Conservation (phyloP, 2,329 filamentous ascomycete species). For the Dactylellina parvicollis region DNA sequence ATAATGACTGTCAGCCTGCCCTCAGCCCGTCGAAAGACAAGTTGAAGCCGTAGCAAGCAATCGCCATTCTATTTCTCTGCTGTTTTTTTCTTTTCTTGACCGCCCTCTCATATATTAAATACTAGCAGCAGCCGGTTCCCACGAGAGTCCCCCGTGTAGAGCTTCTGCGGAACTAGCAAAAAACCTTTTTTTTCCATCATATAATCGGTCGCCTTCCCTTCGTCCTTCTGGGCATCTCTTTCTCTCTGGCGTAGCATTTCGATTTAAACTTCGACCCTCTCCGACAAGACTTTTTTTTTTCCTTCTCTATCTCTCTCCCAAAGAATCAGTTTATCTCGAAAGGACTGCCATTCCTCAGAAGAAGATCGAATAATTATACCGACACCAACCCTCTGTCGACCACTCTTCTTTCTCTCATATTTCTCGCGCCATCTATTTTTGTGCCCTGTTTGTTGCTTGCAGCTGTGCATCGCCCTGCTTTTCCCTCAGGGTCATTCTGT, state of each 20-base stretch:
- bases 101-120: background rate
- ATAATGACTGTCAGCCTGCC: conserved; percentile 50
- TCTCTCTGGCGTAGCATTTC: background rate
- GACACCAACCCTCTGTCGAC: background rate
- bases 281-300: conserved; percentile 2
- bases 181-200: conserved; percentile 24
- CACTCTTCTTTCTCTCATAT: conserved; percentile 1
- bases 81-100: conserved; percentile 18
- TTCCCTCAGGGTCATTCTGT: conserved; percentile 35
- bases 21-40: conserved; percentile 17
- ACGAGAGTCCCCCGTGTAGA: background rate
- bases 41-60: conserved; percentile 29
- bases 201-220: conserved; percentile 38
- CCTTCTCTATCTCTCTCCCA: conserved; percentile 3
- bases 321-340: conserved; percentile 25
- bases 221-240: conserved; percentile 20
- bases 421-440: conserved; percentile 48
- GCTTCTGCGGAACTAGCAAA: background rate
- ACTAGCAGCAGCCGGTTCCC: conserved; percentile 5
- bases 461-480: conserved; percentile 31
- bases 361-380: background rate
- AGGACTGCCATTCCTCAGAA: background rate
- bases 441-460: conserved; percentile 43
- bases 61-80: conserved; percentile 21
- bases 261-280: conserved; percentile 23